phyloP scores from a whole-genome alignment of 352 stramenopile genomes.

The Paralagenidium karlingii region DNA sequence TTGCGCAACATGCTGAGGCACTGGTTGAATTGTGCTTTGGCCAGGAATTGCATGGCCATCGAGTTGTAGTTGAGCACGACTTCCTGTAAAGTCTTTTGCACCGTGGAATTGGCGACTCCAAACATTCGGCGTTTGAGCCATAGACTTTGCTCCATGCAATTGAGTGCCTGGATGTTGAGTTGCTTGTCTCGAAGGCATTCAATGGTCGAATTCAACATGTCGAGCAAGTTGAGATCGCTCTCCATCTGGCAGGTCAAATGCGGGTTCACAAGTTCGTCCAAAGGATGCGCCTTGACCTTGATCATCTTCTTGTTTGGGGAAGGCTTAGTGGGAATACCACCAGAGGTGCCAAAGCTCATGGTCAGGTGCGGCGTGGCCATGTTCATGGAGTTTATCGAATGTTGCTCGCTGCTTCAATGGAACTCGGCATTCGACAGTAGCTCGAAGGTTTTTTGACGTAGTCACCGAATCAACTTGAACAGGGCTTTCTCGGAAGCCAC shows the following conservation, averaged over 20 bases:
- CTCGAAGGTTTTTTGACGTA: no score
- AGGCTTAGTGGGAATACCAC: background rate
- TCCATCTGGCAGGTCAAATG: conserved; percentile 12
- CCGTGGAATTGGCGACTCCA: conserved; percentile 35
- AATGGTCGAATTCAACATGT: conserved; percentile 60
- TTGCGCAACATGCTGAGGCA: conserved; percentile 63
- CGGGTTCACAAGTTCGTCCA: background rate
- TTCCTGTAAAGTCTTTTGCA: conserved; percentile 37
- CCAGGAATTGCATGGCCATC: conserved; percentile 58
- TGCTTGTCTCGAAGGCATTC: conserved; percentile 54
- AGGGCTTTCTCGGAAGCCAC: no score
- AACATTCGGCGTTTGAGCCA: conserved; percentile 73
- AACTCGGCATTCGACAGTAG: no score
- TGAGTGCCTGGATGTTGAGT: conserved; percentile 63
- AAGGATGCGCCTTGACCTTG: no score
- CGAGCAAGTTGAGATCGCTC: conserved; percentile 45
- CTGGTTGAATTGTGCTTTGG: conserved; percentile 35
- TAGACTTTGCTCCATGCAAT: conserved; percentile 57
- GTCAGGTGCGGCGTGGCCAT: background rate
- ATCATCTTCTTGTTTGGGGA: no score
- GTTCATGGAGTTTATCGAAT: background rate
- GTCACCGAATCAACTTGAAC: no score
- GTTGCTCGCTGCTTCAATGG: no score
- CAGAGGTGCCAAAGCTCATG: background rate
- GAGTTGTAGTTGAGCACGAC: conserved; percentile 68